Evolutionary conservation across 768 basidiomycete species (phyloP).

Genomic region (Suillus decipiens): DNA sequence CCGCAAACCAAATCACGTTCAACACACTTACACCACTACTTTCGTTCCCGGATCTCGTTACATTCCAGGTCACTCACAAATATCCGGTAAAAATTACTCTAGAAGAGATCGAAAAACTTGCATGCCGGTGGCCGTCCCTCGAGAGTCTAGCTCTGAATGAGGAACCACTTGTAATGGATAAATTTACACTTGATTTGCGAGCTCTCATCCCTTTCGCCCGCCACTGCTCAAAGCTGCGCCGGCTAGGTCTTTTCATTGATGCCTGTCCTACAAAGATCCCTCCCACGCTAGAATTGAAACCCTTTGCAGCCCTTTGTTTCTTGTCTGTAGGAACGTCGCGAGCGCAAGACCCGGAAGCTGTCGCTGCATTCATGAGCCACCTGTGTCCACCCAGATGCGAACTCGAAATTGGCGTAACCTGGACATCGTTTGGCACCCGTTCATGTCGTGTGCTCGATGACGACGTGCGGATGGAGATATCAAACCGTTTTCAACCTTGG

Average conservation of each 20-base stretch:
- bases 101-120: slow-evolving; percentile 47
- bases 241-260: slow-evolving; percentile 40
- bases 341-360: slow-evolving; percentile 42
- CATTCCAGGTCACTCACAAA: slow-evolving; percentile 37
- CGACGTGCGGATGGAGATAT: slow-evolving; percentile 10
- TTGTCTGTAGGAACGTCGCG: slow-evolving; percentile 54
- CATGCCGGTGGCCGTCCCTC: slow-evolving; percentile 45
- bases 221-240: slow-evolving; percentile 39
- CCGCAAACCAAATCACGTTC: slow-evolving; percentile 34
- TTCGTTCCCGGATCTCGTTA: slow-evolving; percentile 27
- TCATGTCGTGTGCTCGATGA: slow-evolving; percentile 16
- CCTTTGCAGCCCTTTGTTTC: slow-evolving; percentile 21
- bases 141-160: slow-evolving; percentile 47
- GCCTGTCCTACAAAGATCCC: slow-evolving; percentile 30
- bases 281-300: slow-evolving; percentile 10
- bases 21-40: slow-evolving; percentile 40
- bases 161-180: slow-evolving; percentile 40
- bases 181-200: slow-evolving; percentile 36
- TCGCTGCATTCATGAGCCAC: slow-evolving; percentile 55
- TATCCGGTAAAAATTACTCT: slow-evolving; percentile 36
- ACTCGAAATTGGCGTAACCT: slow-evolving; percentile 51
- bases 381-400: slow-evolving; percentile 46
- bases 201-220: slow-evolving; percentile 42
- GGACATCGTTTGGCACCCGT: slow-evolving; percentile 33
- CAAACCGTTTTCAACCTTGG: slow-evolving; percentile 41